A percentile compares a stretch with the other conserved stretches of the same genome.
phyloP scores from a whole-genome alignment of 352 stramenopile species.

The Globisporangium orthogonon region DNA sequence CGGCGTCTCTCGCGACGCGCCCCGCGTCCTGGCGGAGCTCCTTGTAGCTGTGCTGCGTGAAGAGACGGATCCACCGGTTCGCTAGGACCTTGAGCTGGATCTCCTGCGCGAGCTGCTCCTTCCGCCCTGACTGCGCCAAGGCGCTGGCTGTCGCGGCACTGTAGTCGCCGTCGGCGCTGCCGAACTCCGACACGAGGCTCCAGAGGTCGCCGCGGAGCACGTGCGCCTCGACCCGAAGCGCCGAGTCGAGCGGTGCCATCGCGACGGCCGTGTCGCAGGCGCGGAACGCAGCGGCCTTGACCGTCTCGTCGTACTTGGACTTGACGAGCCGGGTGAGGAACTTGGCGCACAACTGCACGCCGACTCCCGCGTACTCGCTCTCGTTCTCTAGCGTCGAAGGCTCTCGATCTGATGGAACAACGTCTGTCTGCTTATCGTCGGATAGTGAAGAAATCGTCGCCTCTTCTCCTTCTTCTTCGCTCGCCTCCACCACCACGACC shows the following conservation, averaged over 20 bases:
- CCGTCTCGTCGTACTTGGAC: constrained; percentile 26
- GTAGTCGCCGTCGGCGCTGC: constrained; percentile 40
- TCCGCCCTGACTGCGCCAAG: neutral
- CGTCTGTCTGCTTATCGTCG: neutral
- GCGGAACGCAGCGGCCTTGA: constrained; percentile 27
- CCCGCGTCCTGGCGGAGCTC: constrained; percentile 32
- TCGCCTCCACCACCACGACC: no score
- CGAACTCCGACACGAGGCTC: constrained; percentile 39
- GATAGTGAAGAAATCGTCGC: neutral
- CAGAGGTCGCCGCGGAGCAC: constrained; percentile 45
- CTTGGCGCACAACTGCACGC: constrained; percentile 31
- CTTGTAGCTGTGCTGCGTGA: constrained; percentile 32
- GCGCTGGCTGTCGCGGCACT: constrained; percentile 3
- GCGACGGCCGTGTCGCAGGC: constrained; percentile 44
- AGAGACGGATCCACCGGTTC: constrained; percentile 53
- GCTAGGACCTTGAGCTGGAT: constrained; percentile 34
- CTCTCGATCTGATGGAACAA: neutral
- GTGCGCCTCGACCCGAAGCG: constrained; percentile 26
- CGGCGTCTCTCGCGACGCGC: constrained; percentile 1
- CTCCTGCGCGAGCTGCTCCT: constrained; percentile 12
- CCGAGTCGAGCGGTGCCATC: constrained; percentile 18
- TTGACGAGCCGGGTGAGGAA: constrained; percentile 33
- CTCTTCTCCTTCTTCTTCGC: no score
- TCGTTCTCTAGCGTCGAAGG: neutral
- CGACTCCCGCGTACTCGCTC: constrained; percentile 23